phyloP scores from a whole-genome alignment of 208 protist genomes.

The Trypanosoma scelopori region DNA sequence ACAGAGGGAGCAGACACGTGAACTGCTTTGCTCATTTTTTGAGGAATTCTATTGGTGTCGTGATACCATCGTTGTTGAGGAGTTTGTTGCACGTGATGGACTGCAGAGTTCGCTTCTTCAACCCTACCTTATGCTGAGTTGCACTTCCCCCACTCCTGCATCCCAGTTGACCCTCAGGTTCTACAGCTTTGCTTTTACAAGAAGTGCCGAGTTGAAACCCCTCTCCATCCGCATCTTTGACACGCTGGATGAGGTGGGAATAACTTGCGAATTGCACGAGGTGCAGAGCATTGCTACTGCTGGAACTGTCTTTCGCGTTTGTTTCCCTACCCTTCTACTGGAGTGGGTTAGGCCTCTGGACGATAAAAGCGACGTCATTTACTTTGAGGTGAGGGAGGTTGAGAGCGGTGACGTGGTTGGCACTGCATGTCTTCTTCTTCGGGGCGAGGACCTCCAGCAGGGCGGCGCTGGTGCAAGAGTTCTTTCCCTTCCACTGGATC shows the following conservation, averaged over 20 bases:
- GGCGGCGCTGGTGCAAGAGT: constrained; percentile 3
- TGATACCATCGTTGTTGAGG: constrained; percentile 33
- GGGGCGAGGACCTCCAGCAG: constrained; percentile 7
- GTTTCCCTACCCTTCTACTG: constrained; percentile 15
- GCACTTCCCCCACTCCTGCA: background rate
- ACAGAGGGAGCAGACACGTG: constrained; percentile 14
- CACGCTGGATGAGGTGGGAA: constrained; percentile 19
- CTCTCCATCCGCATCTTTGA: constrained; percentile 22
- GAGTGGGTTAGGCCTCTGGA: constrained; percentile 13
- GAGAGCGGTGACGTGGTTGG: constrained; percentile 21
- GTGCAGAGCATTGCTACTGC: constrained; percentile 26
- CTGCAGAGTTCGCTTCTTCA: constrained; percentile 2
- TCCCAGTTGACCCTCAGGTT: constrained; percentile 15
- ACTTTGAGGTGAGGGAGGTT: constrained; percentile 25
- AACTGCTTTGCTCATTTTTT: constrained; percentile 27
- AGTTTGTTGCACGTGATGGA: constrained; percentile 32
- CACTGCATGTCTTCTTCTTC: constrained; percentile 29
- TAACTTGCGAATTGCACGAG: constrained; percentile 22
- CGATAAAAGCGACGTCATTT: constrained; percentile 22
- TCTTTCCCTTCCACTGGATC: constrained; percentile 25
- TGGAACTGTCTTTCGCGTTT: constrained; percentile 27
- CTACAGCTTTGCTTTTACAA: constrained; percentile 26
- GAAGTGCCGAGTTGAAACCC: constrained; percentile 4
- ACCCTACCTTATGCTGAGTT: background rate
- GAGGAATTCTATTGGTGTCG: constrained; percentile 41